A percentile compares a stretch with the other conserved stretches of the same genome.
Conservation (phyloP, 352 stramenopile genomes). For the Thalassiosira oceanica region DNA sequence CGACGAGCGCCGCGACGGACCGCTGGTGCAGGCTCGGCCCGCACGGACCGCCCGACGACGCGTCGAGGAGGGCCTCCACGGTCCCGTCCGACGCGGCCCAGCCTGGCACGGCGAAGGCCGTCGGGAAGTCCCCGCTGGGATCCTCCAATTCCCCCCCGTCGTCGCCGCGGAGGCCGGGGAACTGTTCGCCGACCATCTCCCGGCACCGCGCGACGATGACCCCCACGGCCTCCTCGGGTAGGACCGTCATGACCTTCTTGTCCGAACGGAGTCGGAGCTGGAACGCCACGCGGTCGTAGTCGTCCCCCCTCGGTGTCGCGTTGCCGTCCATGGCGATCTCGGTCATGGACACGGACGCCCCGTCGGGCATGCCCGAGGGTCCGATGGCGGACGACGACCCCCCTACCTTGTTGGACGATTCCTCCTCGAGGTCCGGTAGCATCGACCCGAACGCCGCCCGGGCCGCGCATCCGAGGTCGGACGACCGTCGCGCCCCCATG, state of each 20-base stretch:
- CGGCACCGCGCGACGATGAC: conserved; percentile 57
- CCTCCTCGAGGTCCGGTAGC: conserved; percentile 4
- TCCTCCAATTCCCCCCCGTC: conserved; percentile 27
- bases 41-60: conserved; percentile 19
- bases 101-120: conserved; percentile 65
- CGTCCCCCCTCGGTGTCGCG: conserved; percentile 46
- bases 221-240: conserved; percentile 69
- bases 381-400: conserved; percentile 35
- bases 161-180: no score
- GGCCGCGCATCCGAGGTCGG: conserved; percentile 21
- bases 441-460: conserved; percentile 4
- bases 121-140: conserved; percentile 51
- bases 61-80: conserved; percentile 67
- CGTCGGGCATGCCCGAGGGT: no score
- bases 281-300: conserved; percentile 74
- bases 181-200: conserved; percentile 7
- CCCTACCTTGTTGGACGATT: conserved; percentile 34
- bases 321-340: conserved; percentile 68
- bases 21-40: conserved; percentile 42
- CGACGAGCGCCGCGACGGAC: conserved; percentile 33
- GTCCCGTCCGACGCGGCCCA: conserved; percentile 56
- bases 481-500: conserved; percentile 50
- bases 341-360: conserved; percentile 35
- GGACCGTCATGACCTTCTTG: conserved; percentile 73
- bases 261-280: conserved; percentile 61